These are phyloP conservation scores for Volvox carteri DNA, from an alignment of 163 green algal genomes.

Conservation along the genomic window DNA sequence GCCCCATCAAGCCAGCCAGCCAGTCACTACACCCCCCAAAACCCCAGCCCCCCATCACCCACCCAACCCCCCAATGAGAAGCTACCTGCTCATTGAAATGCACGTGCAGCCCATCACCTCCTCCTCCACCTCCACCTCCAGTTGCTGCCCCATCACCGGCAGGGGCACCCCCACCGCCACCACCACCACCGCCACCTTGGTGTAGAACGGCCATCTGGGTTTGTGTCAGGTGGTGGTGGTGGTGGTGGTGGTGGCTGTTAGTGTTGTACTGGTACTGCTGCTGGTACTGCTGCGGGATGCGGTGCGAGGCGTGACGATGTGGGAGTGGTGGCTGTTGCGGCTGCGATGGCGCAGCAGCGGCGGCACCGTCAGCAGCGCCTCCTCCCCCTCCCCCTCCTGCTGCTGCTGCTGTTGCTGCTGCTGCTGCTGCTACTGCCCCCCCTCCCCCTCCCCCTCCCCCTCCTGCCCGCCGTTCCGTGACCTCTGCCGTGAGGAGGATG, in stretches of 20 bases:
- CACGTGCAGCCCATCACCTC: too few relatives aligned
- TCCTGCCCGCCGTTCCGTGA: slow-evolving; percentile 71
- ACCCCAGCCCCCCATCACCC: too few relatives aligned
- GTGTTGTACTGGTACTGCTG: not conserved
- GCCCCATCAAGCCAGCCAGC: too few relatives aligned
- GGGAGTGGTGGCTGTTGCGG: not conserved
- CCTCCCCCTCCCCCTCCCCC: too few relatives aligned
- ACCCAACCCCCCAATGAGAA: too few relatives aligned
- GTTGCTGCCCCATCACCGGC: not conserved
- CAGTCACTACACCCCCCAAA: too few relatives aligned
- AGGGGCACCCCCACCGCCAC: not conserved
- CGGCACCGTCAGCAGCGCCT: not conserved
- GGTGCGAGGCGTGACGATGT: not conserved
- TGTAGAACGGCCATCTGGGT: not conserved
- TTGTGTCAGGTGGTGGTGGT: not conserved
- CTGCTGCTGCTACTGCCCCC: too few relatives aligned
- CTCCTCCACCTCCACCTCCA: too few relatives aligned
- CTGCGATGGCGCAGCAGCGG: not conserved
- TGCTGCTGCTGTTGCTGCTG: too few relatives aligned
- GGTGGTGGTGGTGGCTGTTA: not conserved
- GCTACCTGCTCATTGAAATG: too few relatives aligned
- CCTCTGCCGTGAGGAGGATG: slow-evolving; percentile 93
- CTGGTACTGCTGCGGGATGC: not conserved
- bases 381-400: too few relatives aligned
- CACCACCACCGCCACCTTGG: not conserved